These are phyloP conservation scores for Aspergillus sp. DNA, from an alignment of 2,329 filamentous ascomycete species.

Conservation along the genomic window DNA sequence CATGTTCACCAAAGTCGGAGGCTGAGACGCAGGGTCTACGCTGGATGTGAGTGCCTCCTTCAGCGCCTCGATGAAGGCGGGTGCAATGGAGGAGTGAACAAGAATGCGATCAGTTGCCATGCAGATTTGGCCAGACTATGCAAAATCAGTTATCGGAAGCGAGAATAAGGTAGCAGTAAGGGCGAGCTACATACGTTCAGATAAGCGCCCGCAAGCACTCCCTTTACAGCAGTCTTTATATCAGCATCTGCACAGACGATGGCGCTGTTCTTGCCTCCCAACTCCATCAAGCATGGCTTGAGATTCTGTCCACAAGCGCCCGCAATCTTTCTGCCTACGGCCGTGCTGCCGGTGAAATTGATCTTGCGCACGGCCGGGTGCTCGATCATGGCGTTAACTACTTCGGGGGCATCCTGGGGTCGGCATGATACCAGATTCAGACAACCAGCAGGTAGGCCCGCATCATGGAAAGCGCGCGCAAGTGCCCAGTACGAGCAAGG, in stretches of 20 bases:
- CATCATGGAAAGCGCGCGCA: conserved; percentile 64
- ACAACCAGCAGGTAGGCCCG: conserved; percentile 72
- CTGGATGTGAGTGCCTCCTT: conserved; percentile 44
- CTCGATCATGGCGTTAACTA: conserved; percentile 68
- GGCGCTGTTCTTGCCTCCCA: conserved; percentile 78
- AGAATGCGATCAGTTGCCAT: conserved; percentile 77
- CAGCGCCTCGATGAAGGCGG: conserved; percentile 55
- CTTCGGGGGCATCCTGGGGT: conserved; percentile 62
- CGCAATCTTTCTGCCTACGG: conserved; percentile 46
- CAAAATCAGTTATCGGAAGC: conserved; percentile 7
- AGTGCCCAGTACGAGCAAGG: conserved; percentile 66
- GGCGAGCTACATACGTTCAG: conserved; percentile 30
- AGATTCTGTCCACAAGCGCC: conserved; percentile 40
- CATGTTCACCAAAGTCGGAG: conserved; percentile 45
- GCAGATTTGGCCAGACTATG: conserved; percentile 70
- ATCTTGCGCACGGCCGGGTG: conserved; percentile 43
- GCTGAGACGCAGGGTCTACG: conserved; percentile 35
- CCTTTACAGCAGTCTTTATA: conserved; percentile 59
- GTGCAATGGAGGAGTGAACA: conserved; percentile 57
- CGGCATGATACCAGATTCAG: conserved; percentile 71
- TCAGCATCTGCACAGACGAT: conserved; percentile 80
- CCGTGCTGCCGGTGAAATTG: conserved; percentile 50
- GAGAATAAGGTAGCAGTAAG: neutral
- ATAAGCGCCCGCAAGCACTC: conserved; percentile 37
- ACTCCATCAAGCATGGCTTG: conserved; percentile 73